Evolutionary conservation across 139 green algal species (phyloP), one percentile per base, ranked within the genome.

Genomic region (Chlamydomonas asymmetrica): DNA sequence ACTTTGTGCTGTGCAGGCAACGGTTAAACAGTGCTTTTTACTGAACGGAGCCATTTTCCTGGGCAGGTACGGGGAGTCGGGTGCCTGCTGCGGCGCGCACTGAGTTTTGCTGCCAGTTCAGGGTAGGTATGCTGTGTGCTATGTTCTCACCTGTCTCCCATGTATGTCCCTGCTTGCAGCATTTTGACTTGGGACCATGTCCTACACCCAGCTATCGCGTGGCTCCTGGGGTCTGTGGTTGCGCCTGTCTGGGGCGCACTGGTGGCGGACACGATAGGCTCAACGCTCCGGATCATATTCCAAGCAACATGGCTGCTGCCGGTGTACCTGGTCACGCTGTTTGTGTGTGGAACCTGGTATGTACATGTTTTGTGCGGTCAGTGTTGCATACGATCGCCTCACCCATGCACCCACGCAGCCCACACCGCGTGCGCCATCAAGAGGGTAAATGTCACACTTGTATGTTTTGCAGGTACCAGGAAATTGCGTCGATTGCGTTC

Each of bases 301-400:
- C 63, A 85, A 25, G 54, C 82, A 67, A 37, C 92, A n/a, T 96
- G 91, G 91, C 80, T 95, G 63, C 63, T 91, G 60, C 91, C 91
- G 4, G 85, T 85, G 25, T 96, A 96, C 57, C 41, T 76, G 50
- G 74, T 93, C 38, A 92, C 81, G 48, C 66, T 94, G 6, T 34
- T 92, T 0, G 82, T 95, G n/a, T n/a, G n/a, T n/a, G n/a, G n/a
- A n/a, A n/a, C n/a, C n/a, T n/a, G n/a, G n/a, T n/a, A n/a, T n/a
- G n/a, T n/a, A n/a, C n/a, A n/a, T n/a, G n/a, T n/a, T n/a, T n/a
- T n/a, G n/a, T n/a, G n/a, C n/a, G n/a, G n/a, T n/a, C n/a, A n/a
- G n/a, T n/a, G n/a, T n/a, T n/a, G n/a, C n/a, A n/a, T n/a, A n/a
- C n/a, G n/a, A n/a, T n/a, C n/a, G n/a, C n/a, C n/a, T n/a, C n/a